Evolutionary conservation across 345 rosid genomes (phyloP).

Genomic region (Theobroma cacao): DNA sequence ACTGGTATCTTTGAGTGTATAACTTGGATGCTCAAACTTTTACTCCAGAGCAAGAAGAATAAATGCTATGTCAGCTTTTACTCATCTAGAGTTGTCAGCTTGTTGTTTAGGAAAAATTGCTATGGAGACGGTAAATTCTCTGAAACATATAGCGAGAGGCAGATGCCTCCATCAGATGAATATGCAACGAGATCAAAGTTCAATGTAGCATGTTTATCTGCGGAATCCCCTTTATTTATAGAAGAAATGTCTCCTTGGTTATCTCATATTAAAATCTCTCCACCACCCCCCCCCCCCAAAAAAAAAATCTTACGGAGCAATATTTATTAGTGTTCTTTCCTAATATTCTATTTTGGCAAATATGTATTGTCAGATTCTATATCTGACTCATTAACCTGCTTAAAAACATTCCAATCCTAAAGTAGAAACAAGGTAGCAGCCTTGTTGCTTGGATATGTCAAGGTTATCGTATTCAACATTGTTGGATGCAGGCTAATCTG

Average conservation of each 20-base stretch:
- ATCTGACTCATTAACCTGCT: background rate
- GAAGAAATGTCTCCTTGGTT: background rate
- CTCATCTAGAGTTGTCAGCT: too few species aligned
- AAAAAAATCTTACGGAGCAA: background rate
- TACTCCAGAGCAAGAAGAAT: too few species aligned
- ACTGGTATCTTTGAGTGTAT: too few species aligned
- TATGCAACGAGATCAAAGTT: background rate
- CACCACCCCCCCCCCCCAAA: too few species aligned
- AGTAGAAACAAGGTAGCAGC: background rate
- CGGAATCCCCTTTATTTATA: too few species aligned
- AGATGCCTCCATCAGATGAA: background rate
- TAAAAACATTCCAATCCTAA: background rate
- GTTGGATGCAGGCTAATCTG: background rate
- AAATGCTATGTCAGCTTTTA: too few species aligned
- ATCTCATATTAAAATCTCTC: background rate
- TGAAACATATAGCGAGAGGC: background rate
- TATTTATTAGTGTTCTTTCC: background rate
- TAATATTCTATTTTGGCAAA: background rate
- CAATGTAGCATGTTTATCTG: too few species aligned
- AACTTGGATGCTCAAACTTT: too few species aligned
- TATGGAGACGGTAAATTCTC: background rate
- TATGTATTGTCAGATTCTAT: background rate
- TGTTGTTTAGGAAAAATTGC: too few species aligned
- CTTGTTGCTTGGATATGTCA: background rate
- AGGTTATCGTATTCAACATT: background rate